Conservation (phyloP, 805 yeast genomes). For the Jamesozyma piceae region DNA sequence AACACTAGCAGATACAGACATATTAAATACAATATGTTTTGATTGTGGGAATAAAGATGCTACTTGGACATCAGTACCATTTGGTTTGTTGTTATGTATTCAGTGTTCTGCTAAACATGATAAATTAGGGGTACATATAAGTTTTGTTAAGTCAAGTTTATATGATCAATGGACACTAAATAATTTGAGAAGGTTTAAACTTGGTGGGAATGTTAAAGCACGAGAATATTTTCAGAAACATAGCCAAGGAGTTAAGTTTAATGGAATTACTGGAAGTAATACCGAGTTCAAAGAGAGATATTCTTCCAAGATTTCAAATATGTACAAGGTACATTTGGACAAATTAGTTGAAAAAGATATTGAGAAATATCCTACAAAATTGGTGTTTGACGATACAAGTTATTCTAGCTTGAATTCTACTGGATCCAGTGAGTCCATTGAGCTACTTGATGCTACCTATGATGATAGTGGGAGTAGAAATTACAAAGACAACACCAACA, state of each 20-base stretch:
- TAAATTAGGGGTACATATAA: neutral
- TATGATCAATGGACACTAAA: constrained; percentile 2
- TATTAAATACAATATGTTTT: neutral
- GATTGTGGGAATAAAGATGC: neutral
- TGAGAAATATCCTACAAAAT: neutral
- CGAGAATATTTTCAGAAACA: neutral
- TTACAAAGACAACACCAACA: neutral
- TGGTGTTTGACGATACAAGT: neutral
- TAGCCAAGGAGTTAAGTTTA: neutral
- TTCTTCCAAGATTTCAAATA: neutral
- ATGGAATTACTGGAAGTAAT: neutral
- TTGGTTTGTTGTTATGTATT: neutral
- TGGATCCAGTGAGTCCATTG: neutral
- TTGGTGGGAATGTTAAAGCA: constrained; percentile 1
- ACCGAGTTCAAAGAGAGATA: neutral
- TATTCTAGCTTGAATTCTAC: neutral
- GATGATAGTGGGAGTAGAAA: neutral
- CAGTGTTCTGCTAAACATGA: neutral
- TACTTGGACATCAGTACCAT: constrained; percentile 1
- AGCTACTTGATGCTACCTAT: neutral
- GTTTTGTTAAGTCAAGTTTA: neutral
- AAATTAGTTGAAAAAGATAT: constrained; percentile 1
- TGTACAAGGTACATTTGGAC: neutral
- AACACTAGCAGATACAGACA: neutral
- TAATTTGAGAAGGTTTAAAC: constrained; percentile 2